Evolutionary conservation across 2,329 filamentous ascomycete genomes (phyloP), one percentile per base, ranked within the genome.

Genomic region (Allantophomopsis lycopodina): DNA sequence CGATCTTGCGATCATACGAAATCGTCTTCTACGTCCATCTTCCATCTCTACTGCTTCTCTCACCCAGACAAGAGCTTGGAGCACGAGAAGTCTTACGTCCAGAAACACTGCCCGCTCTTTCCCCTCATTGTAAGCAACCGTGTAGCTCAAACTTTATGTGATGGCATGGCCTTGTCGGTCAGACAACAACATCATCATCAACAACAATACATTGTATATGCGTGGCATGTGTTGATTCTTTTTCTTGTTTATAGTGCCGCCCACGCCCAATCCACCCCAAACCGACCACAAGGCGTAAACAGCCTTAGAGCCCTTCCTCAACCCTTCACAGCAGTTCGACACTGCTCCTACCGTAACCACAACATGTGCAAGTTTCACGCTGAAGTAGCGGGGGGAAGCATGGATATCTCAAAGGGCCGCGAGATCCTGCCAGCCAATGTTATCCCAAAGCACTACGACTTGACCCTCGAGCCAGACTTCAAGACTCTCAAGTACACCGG

Each of bases 401-500:
- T 72, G 46, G 69, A 78, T 56, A 67, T 81, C 50, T 62, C 70
- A 39, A 70, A 73, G 50, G 77, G 74, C 47, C 79, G 89, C 52
- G 83, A 94, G 66, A 80, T 96, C 48, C 71, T 96, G 51, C 91
- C 89, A 39, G 78, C 79, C 62, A 94, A 95, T 56, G 86, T 95
- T 54, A 82, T 89, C 59, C 88, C 89, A n/a, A 64, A 71, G 32
- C 87, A 96, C 65, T 96, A 96, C 63, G 77, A 94, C 60, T 64
- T 96, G 51, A 91, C 84, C 1, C 70, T 96, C 46, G 91, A 96
- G 65, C 87, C 89, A 40, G 76, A 95, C 65, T 83, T 96, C 51
- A 72, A 83, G 51, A 87, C 81, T 48, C 86, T 91, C 61, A 86
- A 77, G 47, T 96, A 89, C 58, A 74, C 89, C 43, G 89, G 89